These are phyloP conservation scores for Picochlorum sp. DNA, from an alignment of 139 green algal genomes.

Conservation along the genomic window DNA sequence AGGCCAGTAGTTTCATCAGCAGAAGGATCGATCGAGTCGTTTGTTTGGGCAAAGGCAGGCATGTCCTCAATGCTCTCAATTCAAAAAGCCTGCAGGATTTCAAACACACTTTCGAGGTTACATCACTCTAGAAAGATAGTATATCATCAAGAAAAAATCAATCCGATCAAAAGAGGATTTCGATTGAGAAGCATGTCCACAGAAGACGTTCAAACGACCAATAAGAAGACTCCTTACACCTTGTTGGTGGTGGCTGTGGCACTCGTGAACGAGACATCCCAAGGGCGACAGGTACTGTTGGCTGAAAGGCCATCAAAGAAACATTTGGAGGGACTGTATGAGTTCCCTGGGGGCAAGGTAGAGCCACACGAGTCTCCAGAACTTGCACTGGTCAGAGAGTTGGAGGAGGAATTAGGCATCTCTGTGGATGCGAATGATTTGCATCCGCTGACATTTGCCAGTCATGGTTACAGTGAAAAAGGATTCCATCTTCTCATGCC, in stretches of 20 bases:
- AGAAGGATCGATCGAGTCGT: too few relatives aligned
- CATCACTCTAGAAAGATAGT: too few relatives aligned
- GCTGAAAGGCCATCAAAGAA: slow-evolving; percentile 54
- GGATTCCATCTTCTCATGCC: slow-evolving; percentile 35
- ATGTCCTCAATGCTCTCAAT: too few relatives aligned
- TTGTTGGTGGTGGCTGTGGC: slow-evolving; percentile 41
- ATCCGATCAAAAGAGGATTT: too few relatives aligned
- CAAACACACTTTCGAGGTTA: too few relatives aligned
- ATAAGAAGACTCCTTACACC: neutral
- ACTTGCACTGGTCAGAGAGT: slow-evolving; percentile 48
- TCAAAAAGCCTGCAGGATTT: too few relatives aligned
- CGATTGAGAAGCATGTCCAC: too few relatives aligned
- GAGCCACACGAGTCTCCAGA: slow-evolving; percentile 47
- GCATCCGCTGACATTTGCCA: slow-evolving; percentile 27
- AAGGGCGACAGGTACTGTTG: slow-evolving; percentile 41
- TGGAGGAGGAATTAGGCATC: slow-evolving; percentile 60
- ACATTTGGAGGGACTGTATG: slow-evolving; percentile 49
- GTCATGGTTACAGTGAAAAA: slow-evolving; percentile 17
- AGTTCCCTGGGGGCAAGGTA: slow-evolving; percentile 33
- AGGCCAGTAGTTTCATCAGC: too few relatives aligned
- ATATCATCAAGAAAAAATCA: too few relatives aligned
- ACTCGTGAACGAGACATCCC: slow-evolving; percentile 26
- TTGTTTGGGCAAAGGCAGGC: too few relatives aligned
- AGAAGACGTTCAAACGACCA: too few relatives aligned
- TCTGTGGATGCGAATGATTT: slow-evolving; percentile 10